Evolutionary conservation across 1,139 yeast genomes (phyloP).

Genomic region (Hyphopichia buzzinii): DNA sequence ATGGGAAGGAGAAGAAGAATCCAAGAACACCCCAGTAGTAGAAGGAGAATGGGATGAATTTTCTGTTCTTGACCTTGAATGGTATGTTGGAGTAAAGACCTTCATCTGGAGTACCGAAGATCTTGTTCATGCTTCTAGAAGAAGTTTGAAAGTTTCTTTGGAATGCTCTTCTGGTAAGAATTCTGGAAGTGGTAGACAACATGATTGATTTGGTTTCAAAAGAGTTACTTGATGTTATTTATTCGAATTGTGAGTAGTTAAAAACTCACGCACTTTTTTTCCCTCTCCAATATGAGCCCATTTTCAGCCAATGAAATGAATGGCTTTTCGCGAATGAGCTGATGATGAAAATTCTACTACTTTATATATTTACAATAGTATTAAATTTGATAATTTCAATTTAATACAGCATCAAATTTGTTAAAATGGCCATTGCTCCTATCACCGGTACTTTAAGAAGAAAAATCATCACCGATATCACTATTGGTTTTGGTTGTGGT

Average conservation of each 20-base stretch:
- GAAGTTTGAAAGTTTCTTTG: conserved; percentile 42
- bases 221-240: too few species aligned
- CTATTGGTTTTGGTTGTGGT: conserved; percentile 57
- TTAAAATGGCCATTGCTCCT: conserved; percentile 81
- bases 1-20: conserved; percentile 58
- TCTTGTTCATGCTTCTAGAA: conserved; percentile 30
- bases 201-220: conserved; percentile 7
- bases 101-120: conserved; percentile 55
- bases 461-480: conserved; percentile 77
- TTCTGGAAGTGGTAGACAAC: conserved; percentile 31
- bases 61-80: conserved; percentile 89
- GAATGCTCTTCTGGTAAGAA: conserved; percentile 23
- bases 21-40: conserved; percentile 81
- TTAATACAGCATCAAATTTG: background rate
- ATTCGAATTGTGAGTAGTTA: too few species aligned
- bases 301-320: conserved; percentile 13
- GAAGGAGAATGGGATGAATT: conserved; percentile 72
- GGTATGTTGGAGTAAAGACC: conserved; percentile 94
- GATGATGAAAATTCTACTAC: background rate
- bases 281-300: background rate
- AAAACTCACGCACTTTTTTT: too few species aligned
- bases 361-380: too few species aligned
- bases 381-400: too few species aligned
- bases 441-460: conserved; percentile 83
- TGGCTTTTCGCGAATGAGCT: background rate